A percentile compares a stretch with the other conserved stretches of the same genome.
These are phyloP conservation scores for Syncephalis plumigaleata DNA, from an alignment of 371 early-diverging fungal genomes.

Conservation along the genomic window DNA sequence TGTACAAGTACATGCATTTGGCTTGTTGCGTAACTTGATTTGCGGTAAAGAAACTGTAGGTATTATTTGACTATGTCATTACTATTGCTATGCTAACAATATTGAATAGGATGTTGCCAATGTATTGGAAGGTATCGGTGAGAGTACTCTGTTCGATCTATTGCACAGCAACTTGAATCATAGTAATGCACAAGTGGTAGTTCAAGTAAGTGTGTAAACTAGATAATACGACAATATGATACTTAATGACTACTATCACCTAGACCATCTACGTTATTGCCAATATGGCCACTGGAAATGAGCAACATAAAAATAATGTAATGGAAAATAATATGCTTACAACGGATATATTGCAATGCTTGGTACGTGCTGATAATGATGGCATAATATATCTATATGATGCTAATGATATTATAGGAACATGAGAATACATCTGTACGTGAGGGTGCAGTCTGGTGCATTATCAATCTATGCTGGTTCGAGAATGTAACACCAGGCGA, in stretches of 20 bases:
- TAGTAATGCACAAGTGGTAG: conserved; percentile 14
- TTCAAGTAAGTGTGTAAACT: conserved; percentile 13
- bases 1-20: conserved; percentile 66
- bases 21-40: conserved; percentile 60
- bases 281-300: conserved; percentile 56
- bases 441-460: conserved; percentile 58
- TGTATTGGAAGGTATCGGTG: conserved; percentile 54
- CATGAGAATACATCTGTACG: conserved; percentile 44
- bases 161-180: conserved; percentile 42
- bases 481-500: conserved; percentile 13
- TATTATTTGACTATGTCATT: not conserved
- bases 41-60: conserved; percentile 36
- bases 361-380: conserved; percentile 20
- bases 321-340: conserved; percentile 37
- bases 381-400: not conserved
- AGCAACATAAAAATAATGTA: conserved; percentile 41
- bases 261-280: conserved; percentile 47
- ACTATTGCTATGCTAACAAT: not conserved
- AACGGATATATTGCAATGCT: conserved; percentile 24
- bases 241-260: not conserved
- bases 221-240: not conserved
- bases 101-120: conserved; percentile 33
- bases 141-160: conserved; percentile 31
- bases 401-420: conserved; percentile 16
- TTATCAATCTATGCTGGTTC: conserved; percentile 68